Base-by-base conservation (phyloP, 2,329 filamentous ascomycete genomes). In the Westerdykella aurantiaca region DNA sequence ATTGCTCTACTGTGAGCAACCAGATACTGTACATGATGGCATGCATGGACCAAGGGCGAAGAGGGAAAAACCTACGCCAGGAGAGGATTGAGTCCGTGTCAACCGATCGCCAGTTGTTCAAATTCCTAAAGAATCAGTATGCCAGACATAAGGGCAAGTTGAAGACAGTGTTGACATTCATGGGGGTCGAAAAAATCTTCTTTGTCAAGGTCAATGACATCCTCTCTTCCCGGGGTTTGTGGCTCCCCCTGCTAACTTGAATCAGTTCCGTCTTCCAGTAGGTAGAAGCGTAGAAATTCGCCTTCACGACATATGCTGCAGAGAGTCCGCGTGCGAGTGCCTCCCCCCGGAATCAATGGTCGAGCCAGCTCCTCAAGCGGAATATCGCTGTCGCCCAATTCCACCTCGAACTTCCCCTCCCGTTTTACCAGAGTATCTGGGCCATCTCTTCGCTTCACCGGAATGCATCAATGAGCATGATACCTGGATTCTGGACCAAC, bases 371-470 rank as follows among this genome's bases (percentile, higher is more conserved):
- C 43, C 49, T 2, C 39, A 44, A 18, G 53, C 55, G n/a, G 50
- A 62, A 34, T 61, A 62, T 37, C 48, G 48, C 7, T 61, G 53
- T 22, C 46, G 35, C 1, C 57, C 55, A 21, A 51, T 46, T 2
- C 55, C 57, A 6, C 46, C 51, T 2, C 17, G 34, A 0, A 51
- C 41, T 7, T 55, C 44, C n/a, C 57, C 59, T n/a, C 59, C 57
- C 0, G 41, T 62, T 0, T 42, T 46, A 34, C 52, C 56, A 5
- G 44, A 58, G 9, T 46, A 55, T 31, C 41, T 63, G 14, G 23
- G 50, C 25, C 52, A 51, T 14, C 34, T 58, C 7, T 51, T 61
- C 16, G 44, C 37, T 1, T 51, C 42, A 10, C 58, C 58, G 1
- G 35, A 41, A 0, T 51, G 57, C 29, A 46, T 51, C 6, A 43